phyloP scores from a whole-genome alignment of 2,329 filamentous ascomycete genomes.

The Aspergillus vadensis region DNA sequence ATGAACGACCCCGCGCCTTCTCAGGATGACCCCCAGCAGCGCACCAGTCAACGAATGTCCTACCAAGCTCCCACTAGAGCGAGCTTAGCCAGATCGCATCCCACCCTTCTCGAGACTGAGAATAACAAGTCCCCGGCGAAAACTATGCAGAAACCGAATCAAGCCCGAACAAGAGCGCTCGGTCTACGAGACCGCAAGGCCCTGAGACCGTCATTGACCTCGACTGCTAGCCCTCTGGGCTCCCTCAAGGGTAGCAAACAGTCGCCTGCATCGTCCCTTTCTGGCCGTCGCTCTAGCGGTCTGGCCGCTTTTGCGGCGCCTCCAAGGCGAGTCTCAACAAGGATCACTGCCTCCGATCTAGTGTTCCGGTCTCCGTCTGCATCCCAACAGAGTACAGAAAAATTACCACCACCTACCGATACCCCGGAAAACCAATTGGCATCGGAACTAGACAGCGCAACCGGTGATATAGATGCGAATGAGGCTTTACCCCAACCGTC shows the following conservation, averaged over 20 bases:
- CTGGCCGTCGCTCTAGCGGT: slow-evolving; percentile 32
- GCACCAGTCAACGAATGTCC: slow-evolving; percentile 52
- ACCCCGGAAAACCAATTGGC: slow-evolving; percentile 39
- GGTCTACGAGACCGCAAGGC: slow-evolving; percentile 42
- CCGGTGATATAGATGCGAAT: slow-evolving; percentile 24
- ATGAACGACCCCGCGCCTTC: slow-evolving; percentile 31
- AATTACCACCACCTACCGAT: slow-evolving; percentile 15
- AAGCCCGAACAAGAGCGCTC: slow-evolving; percentile 26
- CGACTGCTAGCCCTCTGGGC: slow-evolving; percentile 30
- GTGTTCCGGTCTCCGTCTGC: slow-evolving; percentile 31
- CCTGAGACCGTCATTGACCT: slow-evolving; percentile 37
- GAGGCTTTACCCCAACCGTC: slow-evolving; percentile 22
- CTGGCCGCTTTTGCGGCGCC: slow-evolving; percentile 41
- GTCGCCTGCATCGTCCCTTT: slow-evolving; percentile 24
- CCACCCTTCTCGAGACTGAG: slow-evolving; percentile 56
- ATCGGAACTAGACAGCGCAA: slow-evolving; percentile 35
- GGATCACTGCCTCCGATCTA: slow-evolving; percentile 34
- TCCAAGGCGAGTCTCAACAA: slow-evolving; percentile 38
- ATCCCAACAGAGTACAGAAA: slow-evolving; percentile 13
- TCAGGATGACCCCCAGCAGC: slow-evolving; percentile 24
- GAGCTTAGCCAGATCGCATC: slow-evolving; percentile 63
- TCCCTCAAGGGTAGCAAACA: slow-evolving; percentile 17
- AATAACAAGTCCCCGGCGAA: slow-evolving; percentile 43
- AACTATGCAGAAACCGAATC: slow-evolving; percentile 27
- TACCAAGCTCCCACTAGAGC: slow-evolving; percentile 69